These are phyloP conservation scores for Hanseniaspora uvarum DNA, from an alignment of 1,139 yeast genomes.

Conservation along the genomic window DNA sequence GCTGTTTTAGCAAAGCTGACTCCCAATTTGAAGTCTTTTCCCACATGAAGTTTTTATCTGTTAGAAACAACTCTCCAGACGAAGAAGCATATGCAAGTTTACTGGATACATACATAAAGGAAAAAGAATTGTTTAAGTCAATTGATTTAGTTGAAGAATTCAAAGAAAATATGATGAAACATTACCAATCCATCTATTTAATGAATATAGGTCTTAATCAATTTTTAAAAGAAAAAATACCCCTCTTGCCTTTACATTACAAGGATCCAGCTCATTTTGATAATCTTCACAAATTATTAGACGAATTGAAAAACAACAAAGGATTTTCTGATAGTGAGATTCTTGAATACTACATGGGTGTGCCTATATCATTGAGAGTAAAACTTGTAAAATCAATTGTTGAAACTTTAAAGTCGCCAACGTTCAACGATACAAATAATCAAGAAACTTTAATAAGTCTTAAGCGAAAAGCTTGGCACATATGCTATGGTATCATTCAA, in stretches of 20 bases:
- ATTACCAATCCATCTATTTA: constrained; percentile 3
- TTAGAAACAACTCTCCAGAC: constrained; percentile 10
- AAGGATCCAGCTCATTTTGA: constrained; percentile 10
- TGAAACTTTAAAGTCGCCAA: not conserved
- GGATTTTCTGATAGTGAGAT: not conserved
- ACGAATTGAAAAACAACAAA: not conserved
- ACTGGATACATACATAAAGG: not conserved
- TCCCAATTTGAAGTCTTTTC: constrained; percentile 6
- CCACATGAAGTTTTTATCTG: constrained; percentile 14
- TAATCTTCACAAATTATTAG: not conserved
- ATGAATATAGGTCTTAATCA: constrained; percentile 2
- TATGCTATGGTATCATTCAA: constrained; percentile 6
- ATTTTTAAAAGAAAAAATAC: constrained; percentile 1
- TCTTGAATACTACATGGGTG: not conserved
- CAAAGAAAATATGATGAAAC: constrained; percentile 6
- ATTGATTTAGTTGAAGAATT: constrained; percentile 10
- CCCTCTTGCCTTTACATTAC: constrained; percentile 8
- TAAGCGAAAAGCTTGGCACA: constrained; percentile 11
- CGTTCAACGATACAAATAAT: not conserved
- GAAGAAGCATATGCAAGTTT: constrained; percentile 1
- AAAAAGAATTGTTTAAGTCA: constrained; percentile 9
- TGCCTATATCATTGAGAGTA: constrained; percentile 8
- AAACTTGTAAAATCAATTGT: constrained; percentile 4
- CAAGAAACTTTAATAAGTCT: not conserved
- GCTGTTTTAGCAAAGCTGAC: not conserved